Evolutionary conservation across 805 yeast species (phyloP).

Genomic region (Alloascoidea hylecoeti): DNA sequence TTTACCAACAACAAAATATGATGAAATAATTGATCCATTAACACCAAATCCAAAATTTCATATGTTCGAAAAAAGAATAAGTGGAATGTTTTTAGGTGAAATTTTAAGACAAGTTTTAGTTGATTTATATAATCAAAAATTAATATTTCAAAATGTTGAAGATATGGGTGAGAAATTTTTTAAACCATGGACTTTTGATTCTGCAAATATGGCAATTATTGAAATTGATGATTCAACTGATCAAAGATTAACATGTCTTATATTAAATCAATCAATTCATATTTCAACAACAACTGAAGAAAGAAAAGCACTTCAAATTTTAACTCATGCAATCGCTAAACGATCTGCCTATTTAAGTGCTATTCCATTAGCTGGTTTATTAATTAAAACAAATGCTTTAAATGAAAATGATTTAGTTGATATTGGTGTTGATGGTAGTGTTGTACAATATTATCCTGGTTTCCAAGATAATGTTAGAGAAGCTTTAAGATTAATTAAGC

Average conservation of each 20-base stretch:
- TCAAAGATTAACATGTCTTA: constrained; percentile 7
- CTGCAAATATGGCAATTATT: constrained; percentile 75
- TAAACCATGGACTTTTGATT: constrained; percentile 66
- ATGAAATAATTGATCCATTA: constrained; percentile 48
- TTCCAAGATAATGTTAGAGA: constrained; percentile 70
- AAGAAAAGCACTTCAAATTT: constrained; percentile 53
- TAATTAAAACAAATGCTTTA: constrained; percentile 53
- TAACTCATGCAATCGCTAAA: constrained; percentile 69
- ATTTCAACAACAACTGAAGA: constrained; percentile 59
- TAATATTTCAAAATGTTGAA: constrained; percentile 30
- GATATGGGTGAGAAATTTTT: constrained; percentile 17
- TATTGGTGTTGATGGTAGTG: constrained; percentile 92
- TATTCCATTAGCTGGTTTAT: constrained; percentile 77
- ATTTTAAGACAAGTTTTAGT: constrained; percentile 59
- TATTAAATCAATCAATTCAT: constrained; percentile 35
- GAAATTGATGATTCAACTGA: constrained; percentile 75
- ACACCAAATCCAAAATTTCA: constrained; percentile 82
- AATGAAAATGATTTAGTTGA: constrained; percentile 38
- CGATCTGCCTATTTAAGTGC: constrained; percentile 89
- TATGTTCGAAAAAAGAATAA: constrained; percentile 82
- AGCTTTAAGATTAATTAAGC: constrained; percentile 45
- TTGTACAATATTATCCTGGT: constrained; percentile 87
- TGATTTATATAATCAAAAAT: constrained; percentile 42
- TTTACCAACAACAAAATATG: constrained; percentile 72
- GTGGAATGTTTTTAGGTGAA: constrained; percentile 92